A percentile compares a stretch with the other conserved stretches of the same genome.
These are phyloP conservation scores for Pachysolen tannophilus DNA, from an alignment of 805 yeast genomes.

Conservation along the genomic window DNA sequence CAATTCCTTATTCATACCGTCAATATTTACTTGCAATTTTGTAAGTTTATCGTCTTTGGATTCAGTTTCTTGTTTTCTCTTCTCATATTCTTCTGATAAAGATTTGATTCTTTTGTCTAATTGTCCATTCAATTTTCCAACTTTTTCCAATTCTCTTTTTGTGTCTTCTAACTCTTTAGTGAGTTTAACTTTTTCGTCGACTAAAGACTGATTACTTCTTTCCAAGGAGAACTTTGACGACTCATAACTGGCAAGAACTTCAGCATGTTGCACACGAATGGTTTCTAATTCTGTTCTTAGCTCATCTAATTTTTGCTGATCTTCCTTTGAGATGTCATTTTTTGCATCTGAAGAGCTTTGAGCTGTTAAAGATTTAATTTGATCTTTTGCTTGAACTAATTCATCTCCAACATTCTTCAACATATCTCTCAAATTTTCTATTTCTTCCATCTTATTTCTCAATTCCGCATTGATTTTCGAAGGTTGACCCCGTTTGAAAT, in stretches of 20 bases:
- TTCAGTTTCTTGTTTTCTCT: constrained; percentile 19
- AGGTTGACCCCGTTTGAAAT: constrained; percentile 2
- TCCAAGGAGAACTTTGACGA: constrained; percentile 17
- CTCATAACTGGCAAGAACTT: constrained; percentile 27
- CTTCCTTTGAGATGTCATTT: constrained; percentile 4
- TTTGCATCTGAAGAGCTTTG: neutral
- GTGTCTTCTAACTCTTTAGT: constrained; percentile 15
- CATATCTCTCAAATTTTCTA: constrained; percentile 69
- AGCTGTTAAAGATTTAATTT: constrained; percentile 32
- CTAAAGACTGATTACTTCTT: constrained; percentile 14
- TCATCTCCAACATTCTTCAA: constrained; percentile 71
- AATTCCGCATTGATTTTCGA: constrained; percentile 21
- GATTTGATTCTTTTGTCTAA: constrained; percentile 26
- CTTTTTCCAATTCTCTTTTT: constrained; percentile 19
- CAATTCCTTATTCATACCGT: constrained; percentile 19
- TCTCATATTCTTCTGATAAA: constrained; percentile 28
- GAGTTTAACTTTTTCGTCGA: constrained; percentile 7
- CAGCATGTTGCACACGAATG: constrained; percentile 27
- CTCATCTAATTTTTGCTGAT: constrained; percentile 11
- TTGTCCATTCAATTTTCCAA: constrained; percentile 29
- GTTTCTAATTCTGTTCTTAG: constrained; percentile 18
- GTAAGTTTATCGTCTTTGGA: constrained; percentile 4
- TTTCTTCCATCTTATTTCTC: constrained; percentile 46
- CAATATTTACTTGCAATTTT: constrained; percentile 21
- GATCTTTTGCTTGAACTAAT: constrained; percentile 60